Evolutionary conservation across 2,329 filamentous ascomycete genomes (phyloP).

Genomic region (Pseudocercospora eumusae): DNA sequence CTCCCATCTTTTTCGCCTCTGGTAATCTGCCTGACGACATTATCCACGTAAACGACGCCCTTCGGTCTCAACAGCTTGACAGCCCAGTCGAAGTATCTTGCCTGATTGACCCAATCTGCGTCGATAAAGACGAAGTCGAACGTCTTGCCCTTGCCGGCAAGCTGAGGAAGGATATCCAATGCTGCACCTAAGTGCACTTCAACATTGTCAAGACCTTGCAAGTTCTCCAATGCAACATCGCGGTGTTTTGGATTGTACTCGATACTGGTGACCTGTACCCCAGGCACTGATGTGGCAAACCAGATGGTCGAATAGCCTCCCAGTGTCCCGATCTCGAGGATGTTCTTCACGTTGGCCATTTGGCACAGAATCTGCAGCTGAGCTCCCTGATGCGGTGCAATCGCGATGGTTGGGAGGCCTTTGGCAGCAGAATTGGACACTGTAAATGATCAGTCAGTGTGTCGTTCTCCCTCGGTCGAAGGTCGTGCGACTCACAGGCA

Average conservation of each 20-base stretch:
- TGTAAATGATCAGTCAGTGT: not conserved
- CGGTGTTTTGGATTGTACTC: constrained; percentile 53
- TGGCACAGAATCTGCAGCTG: constrained; percentile 45
- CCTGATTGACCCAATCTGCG: constrained; percentile 30
- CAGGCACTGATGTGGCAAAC: constrained; percentile 47
- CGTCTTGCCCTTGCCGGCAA: constrained; percentile 16
- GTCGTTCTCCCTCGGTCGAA: not conserved
- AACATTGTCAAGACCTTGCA: constrained; percentile 23
- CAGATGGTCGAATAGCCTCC: constrained; percentile 58
- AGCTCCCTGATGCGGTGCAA: constrained; percentile 42
- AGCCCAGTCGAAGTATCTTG: constrained; percentile 30
- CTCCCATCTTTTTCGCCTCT: constrained; percentile 18
- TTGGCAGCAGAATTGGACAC: constrained; percentile 18
- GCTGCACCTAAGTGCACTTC: constrained; percentile 31
- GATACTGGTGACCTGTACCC: constrained; percentile 52
- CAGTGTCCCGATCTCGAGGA: constrained; percentile 59
- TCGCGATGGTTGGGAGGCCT: constrained; percentile 41
- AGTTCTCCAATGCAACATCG: constrained; percentile 44
- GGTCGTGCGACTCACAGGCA: not conserved
- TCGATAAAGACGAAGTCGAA: constrained; percentile 36
- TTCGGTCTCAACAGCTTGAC: constrained; percentile 23
- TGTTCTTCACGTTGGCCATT: constrained; percentile 26
- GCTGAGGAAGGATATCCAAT: constrained; percentile 26
- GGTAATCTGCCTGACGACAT: constrained; percentile 28
- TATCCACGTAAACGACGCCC: constrained; percentile 31